phyloP scores from a whole-genome alignment of 2,329 filamentous ascomycete genomes.

The Aureobasidium lini region DNA sequence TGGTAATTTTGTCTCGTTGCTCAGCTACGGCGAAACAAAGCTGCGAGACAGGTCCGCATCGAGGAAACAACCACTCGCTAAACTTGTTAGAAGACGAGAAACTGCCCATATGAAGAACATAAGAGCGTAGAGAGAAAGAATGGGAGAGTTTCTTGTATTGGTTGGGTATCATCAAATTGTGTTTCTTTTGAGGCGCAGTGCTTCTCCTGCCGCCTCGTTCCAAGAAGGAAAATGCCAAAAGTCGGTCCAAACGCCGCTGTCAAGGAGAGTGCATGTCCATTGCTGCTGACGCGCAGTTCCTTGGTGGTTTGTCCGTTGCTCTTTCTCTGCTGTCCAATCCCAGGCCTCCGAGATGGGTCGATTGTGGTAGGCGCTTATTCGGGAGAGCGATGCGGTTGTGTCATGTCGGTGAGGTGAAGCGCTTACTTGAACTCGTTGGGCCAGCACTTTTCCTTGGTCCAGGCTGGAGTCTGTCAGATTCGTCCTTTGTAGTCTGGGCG shows the following conservation, averaged over 20 bases:
- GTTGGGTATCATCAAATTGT: background rate
- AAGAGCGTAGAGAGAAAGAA: background rate
- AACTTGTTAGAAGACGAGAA: too few species aligned
- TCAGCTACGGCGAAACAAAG: too few species aligned
- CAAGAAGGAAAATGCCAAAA: background rate
- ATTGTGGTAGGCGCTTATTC: background rate
- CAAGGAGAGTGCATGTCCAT: background rate
- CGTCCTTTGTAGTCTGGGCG: too few species aligned
- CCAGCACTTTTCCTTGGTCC: conserved; percentile 54
- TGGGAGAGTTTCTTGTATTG: background rate
- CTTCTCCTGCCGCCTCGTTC: background rate
- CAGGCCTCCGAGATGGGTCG: background rate
- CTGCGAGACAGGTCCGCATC: too few species aligned
- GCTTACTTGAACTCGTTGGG: conserved; percentile 39
- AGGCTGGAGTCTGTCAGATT: conserved; percentile 22
- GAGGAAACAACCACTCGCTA: too few species aligned
- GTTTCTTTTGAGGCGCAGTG: background rate
- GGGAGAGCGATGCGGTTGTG: background rate
- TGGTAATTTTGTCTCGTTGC: too few species aligned
- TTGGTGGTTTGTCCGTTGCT: too few species aligned
- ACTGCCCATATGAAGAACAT: too few species aligned
- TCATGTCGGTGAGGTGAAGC: background rate
- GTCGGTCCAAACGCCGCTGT: background rate
- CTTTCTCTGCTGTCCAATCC: too few species aligned
- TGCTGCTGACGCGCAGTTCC: background rate